Base-by-base conservation (phyloP, 2,329 filamentous ascomycete genomes). In the Aspergillus aculeatinus region DNA sequence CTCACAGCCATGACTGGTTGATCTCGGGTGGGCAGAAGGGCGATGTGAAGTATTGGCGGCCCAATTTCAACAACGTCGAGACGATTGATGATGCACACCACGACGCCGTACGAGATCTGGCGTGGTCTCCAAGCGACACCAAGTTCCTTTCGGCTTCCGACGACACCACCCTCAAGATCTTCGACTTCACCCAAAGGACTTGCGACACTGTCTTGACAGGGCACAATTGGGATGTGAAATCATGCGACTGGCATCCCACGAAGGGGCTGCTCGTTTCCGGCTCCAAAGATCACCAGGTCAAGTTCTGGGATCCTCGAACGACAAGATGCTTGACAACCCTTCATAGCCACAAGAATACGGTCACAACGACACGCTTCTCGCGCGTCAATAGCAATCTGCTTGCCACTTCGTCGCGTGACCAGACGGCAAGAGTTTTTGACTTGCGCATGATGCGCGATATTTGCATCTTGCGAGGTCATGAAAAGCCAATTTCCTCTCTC, bases 51-150 rank as follows among this genome's bases (percentile, higher is more conserved):
- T 99, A 99, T 79, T 98, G 94, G 91, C 92, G 97, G 76, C 92
- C 94, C 33, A 99, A 98, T 75, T 97, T 99, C 80, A 98, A 99
- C 82, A 97, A 98, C 70, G 92, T 98, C 61, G 92, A 98, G 76
- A 93, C 91, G 56, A 91, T 99, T 57, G 77, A 79, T 57, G 88
- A 93, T 72, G 95, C 92, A 6, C 95, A 98, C 73, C 86, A 87
- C 52, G 92, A 97, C 72, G 89, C 94, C 5, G 91, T 99, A 62
- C 84, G 95, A 68, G 95, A 97, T 70, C 81, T 99, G 44, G 90
- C 94, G 9, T 98, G 98, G 76, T 91, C 92, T 61, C 95, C 95
- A 1, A 96, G 90, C 63, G 95, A 99, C 76, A 85, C 90, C 62
- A 98, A 98, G 74, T 99, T 99, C 68, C 91, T 97, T 65, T 98